phyloP scores from a whole-genome alignment of 441 rosid species.

The Mallotus repandus region DNA sequence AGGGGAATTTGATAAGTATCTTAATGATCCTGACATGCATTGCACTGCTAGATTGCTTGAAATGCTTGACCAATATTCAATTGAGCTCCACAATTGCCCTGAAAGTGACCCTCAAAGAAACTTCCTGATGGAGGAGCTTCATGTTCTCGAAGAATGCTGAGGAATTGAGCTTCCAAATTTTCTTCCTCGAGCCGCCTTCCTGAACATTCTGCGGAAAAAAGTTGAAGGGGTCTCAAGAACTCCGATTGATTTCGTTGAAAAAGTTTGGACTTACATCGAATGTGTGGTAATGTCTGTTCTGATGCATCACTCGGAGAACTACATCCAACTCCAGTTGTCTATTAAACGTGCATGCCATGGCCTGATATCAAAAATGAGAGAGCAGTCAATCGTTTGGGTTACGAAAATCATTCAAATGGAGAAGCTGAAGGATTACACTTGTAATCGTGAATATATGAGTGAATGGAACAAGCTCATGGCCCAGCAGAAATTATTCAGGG shows the following conservation, averaged over 20 bases:
- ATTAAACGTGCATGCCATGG: neutral
- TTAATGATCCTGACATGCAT: slow-evolving; percentile 16
- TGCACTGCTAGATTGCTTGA: slow-evolving; percentile 24
- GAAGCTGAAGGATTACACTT: slow-evolving; percentile 36
- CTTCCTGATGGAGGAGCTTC: slow-evolving; percentile 20
- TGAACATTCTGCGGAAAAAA: slow-evolving; percentile 15
- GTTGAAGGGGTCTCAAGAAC: slow-evolving; percentile 17
- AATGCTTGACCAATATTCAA: slow-evolving; percentile 16
- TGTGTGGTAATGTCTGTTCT: neutral
- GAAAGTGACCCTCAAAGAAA: slow-evolving; percentile 1
- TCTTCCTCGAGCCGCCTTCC: slow-evolving; percentile 22
- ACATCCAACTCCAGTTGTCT: slow-evolving; percentile 13
- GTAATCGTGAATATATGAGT: slow-evolving; percentile 34
- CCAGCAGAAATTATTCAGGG: slow-evolving; percentile 11
- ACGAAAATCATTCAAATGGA: slow-evolving; percentile 29
- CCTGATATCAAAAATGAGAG: slow-evolving; percentile 10
- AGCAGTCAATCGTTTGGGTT: slow-evolving; percentile 21
- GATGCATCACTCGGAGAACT: slow-evolving; percentile 16
- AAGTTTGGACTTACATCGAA: too few species aligned
- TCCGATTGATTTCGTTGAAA: slow-evolving; percentile 14
- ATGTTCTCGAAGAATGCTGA: slow-evolving; percentile 23
- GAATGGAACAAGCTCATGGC: slow-evolving; percentile 26
- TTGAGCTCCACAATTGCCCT: slow-evolving; percentile 8
- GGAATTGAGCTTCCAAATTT: slow-evolving; percentile 23
- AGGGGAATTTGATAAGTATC: slow-evolving; percentile 22